Conservation (phyloP, 306 rosid species). For the Lotus japonicus region DNA sequence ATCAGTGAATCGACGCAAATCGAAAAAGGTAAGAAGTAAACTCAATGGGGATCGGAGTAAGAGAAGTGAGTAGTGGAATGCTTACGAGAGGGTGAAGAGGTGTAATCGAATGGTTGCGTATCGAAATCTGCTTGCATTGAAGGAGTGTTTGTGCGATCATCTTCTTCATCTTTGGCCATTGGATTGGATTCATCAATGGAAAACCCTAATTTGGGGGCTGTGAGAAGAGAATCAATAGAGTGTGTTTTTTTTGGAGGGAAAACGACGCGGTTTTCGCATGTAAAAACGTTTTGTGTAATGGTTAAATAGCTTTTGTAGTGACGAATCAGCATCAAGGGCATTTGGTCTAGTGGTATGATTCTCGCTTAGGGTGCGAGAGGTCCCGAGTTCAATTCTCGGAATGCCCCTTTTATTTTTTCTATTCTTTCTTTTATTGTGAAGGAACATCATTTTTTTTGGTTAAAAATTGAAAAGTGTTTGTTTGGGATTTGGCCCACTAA, state of each 20-base stretch:
- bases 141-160: constrained; percentile 6
- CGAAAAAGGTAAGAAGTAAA: no score
- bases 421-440: no score
- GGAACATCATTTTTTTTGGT: no score
- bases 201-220: constrained; percentile 1
- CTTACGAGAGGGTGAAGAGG: constrained; percentile 35
- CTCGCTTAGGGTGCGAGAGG: constrained; percentile 55
- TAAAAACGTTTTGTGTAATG: no score
- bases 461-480: no score
- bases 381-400: constrained; percentile 55
- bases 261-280: background rate
- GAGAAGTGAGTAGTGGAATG: background rate
- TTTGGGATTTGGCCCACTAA: no score
- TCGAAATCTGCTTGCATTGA: constrained; percentile 11
- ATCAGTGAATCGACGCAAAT: background rate
- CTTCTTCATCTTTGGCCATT: constrained; percentile 28
- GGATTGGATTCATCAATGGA: constrained; percentile 8
- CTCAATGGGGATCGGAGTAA: background rate
- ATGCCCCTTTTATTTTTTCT: constrained; percentile 9
- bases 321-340: no score
- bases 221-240: background rate
- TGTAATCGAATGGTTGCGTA: constrained; percentile 43
- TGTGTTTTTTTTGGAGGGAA: constrained; percentile 57
- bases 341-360: constrained; percentile 53
- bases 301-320: no score